Conservation (phyloP, 2,329 filamentous ascomycete genomes). For the Ophiostoma montium region DNA sequence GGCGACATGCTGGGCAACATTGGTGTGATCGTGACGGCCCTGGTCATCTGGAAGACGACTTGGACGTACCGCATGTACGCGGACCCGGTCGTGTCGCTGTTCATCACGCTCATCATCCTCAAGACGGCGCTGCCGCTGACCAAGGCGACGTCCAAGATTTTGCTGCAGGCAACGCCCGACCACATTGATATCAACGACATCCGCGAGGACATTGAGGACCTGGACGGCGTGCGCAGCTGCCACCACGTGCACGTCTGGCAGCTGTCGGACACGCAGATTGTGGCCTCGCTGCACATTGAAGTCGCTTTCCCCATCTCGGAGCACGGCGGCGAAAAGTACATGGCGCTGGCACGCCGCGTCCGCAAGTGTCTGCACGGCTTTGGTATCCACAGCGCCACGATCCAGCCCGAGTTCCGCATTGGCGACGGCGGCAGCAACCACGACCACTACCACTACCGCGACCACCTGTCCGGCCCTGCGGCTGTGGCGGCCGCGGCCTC, state of each 20-base stretch:
- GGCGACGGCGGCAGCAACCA: slow-evolving; percentile 27
- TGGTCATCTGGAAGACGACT: slow-evolving; percentile 82
- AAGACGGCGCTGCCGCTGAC: slow-evolving; percentile 66
- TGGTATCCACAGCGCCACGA: slow-evolving; percentile 92
- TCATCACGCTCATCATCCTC: slow-evolving; percentile 75
- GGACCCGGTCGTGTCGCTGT: slow-evolving; percentile 80
- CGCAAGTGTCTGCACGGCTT: slow-evolving; percentile 85
- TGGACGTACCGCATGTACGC: slow-evolving; percentile 75
- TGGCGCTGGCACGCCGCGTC: slow-evolving; percentile 73
- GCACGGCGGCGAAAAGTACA: slow-evolving; percentile 67
- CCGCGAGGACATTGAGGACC: slow-evolving; percentile 72
- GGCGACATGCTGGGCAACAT: slow-evolving; percentile 79
- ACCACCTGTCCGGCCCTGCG: not conserved
- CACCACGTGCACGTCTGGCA: slow-evolving; percentile 98
- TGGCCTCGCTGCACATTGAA: slow-evolving; percentile 87
- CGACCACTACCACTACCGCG: slow-evolving; percentile 13
- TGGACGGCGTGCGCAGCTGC: slow-evolving; percentile 77
- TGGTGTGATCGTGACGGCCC: slow-evolving; percentile 68
- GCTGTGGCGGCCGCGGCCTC: not conserved
- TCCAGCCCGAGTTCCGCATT: slow-evolving; percentile 78
- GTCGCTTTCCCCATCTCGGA: slow-evolving; percentile 81
- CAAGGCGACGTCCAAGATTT: slow-evolving; percentile 67
- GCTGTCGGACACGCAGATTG: slow-evolving; percentile 83
- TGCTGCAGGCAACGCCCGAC: slow-evolving; percentile 85
- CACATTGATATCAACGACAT: slow-evolving; percentile 82